Percentiles rank a stretch among this genome's conserved stretches.
These are phyloP conservation scores for Beauveria rudraprayagi DNA, from an alignment of 2,329 filamentous ascomycete species.

Conservation along the genomic window DNA sequence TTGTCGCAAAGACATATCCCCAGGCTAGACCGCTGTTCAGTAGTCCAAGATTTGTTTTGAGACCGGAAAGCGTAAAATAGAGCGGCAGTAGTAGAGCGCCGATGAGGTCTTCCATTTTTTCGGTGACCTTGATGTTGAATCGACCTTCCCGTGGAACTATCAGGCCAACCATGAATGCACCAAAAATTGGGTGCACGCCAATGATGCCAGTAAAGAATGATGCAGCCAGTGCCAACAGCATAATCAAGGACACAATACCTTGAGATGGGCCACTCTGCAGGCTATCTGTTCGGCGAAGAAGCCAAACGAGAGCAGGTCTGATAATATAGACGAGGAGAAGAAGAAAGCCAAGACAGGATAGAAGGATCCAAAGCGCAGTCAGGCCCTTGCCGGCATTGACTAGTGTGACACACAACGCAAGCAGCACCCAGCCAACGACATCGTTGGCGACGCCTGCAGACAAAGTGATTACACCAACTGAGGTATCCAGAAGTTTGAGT, in stretches of 20 bases:
- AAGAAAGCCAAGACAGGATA: constrained; percentile 67
- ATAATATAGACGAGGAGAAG: constrained; percentile 67
- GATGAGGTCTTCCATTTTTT: constrained; percentile 91
- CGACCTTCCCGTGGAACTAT: constrained; percentile 87
- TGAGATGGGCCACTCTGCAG: constrained; percentile 85
- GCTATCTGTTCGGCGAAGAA: constrained; percentile 65
- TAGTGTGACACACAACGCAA: constrained; percentile 86
- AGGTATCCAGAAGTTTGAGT: constrained; percentile 73
- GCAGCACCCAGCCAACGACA: constrained; percentile 69
- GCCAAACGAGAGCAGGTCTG: constrained; percentile 65
- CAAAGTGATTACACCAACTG: constrained; percentile 80
- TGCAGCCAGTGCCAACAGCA: constrained; percentile 69
- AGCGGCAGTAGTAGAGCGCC: constrained; percentile 77
- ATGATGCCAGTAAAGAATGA: constrained; percentile 86
- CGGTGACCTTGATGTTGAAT: constrained; percentile 83
- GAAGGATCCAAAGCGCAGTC: constrained; percentile 75
- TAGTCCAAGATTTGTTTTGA: constrained; percentile 81
- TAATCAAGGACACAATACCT: constrained; percentile 70
- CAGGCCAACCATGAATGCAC: constrained; percentile 79
- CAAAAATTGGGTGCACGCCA: constrained; percentile 90
- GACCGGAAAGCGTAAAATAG: constrained; percentile 86
- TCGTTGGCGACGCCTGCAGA: constrained; percentile 92
- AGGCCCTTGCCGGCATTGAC: constrained; percentile 82
- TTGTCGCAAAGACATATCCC: constrained; percentile 82
- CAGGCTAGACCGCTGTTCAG: constrained; percentile 75